Conservation (phyloP, 2,329 filamentous ascomycete species). For the Diplodia scrobiculata region DNA sequence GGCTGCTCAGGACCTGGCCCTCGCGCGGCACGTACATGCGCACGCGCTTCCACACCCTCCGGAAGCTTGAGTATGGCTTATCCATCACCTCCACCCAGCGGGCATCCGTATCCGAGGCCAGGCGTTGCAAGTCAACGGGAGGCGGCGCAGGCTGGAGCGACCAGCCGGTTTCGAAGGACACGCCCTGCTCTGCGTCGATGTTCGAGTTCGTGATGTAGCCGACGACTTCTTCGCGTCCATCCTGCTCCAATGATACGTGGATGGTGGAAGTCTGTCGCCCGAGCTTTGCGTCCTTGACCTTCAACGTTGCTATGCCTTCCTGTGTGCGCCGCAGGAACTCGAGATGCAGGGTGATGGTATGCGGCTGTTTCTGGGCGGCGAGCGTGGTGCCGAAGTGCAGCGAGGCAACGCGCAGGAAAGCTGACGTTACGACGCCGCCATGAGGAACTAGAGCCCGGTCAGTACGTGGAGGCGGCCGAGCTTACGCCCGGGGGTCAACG, state of each 20-base stretch:
- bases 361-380: slow-evolving; percentile 60
- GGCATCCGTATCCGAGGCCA: slow-evolving; percentile 50
- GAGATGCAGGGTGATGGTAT: slow-evolving; percentile 65
- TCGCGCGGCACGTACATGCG: slow-evolving; percentile 57
- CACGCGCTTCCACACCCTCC: slow-evolving; percentile 55
- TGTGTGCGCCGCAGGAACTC: slow-evolving; percentile 67
- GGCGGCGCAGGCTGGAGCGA: slow-evolving; percentile 51
- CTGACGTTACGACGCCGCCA: slow-evolving; percentile 68
- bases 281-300: slow-evolving; percentile 64
- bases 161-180: slow-evolving; percentile 60
- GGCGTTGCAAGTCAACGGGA: slow-evolving; percentile 47
- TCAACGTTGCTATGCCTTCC: slow-evolving; percentile 59
- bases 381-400: slow-evolving; percentile 63
- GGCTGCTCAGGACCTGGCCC: slow-evolving; percentile 46
- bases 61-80: slow-evolving; percentile 51
- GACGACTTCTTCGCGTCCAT: slow-evolving; percentile 62
- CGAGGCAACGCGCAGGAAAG: slow-evolving; percentile 61
- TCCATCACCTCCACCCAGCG: slow-evolving; percentile 52
- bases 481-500: slow-evolving; percentile 47
- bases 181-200: slow-evolving; percentile 60
- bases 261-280: slow-evolving; percentile 65
- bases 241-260: slow-evolving; percentile 62
- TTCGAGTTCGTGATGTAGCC: slow-evolving; percentile 68
- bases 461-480: slow-evolving; percentile 5
- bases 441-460: slow-evolving; percentile 61